Base-by-base conservation (phyloP, 352 stramenopile species). In the Pythium plurisporium region DNA sequence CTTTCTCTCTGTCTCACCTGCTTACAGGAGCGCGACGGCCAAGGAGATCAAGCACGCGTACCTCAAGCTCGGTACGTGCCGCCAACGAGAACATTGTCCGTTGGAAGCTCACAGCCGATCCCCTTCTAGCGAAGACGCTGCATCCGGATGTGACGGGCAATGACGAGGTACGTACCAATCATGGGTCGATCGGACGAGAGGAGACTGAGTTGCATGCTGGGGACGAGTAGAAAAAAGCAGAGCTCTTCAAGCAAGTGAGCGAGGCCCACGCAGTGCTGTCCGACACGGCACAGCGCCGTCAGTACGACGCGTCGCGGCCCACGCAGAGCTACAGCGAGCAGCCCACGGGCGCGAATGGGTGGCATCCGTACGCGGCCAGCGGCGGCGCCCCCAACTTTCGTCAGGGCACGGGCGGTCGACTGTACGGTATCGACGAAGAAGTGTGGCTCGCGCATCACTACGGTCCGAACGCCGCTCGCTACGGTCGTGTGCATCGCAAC, bases 71-170 rank as follows among this genome's bases (percentile, higher is more conserved):
- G 83, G 82, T 92, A 38, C 20, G 58, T 38, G n/a, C n/a, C n/a
- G n/a, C n/a, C n/a, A n/a, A n/a, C n/a, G n/a, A n/a, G n/a, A n/a
- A n/a, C n/a, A n/a, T n/a, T n/a, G n/a, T n/a, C n/a, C n/a, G 4
- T 15, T 40, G 9, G 5, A n/a, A n/a, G 30, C 26, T 37, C 33
- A 44, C 36, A 48, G 1, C 8, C 5, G 19, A 5, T 7, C 19
- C 20, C 20, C 30, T 53, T 17, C 9, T 25, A 68, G 84, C 85
- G 42, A 91, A 91, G 64, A 74, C 75, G 23, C 69, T 94, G 56
- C 85, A 93, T 80, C 85, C 85, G n/a, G 85, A 94, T 49, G 82
- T 88, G 30, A 94, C 80, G 2, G 81, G 79, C 44, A 91, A 92
- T 55, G 85, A 94, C 41, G 51, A 70, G 51, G 74, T 81, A 26